Conservation (phyloP, 148 eudicot genomes). For the Dysphania ambrosioides region DNA sequence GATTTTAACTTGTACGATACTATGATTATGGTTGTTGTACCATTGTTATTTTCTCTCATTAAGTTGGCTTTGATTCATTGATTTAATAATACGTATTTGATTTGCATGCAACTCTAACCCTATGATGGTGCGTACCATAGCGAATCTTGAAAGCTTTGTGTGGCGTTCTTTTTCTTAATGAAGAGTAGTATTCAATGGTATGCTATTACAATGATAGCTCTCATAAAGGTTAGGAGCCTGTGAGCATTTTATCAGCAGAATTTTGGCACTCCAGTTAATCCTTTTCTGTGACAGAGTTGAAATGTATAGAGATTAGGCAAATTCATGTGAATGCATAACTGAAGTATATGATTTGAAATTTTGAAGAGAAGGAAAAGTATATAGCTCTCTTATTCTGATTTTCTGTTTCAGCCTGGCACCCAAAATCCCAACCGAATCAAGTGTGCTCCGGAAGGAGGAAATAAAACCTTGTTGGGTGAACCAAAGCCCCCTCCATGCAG, state of each 20-base stretch:
- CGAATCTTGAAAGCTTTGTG: no score
- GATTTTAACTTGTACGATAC: no score
- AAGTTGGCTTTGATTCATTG: no score
- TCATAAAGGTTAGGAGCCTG: background rate
- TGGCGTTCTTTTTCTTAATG: no score
- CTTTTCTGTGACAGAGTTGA: background rate
- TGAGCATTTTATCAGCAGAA: background rate
- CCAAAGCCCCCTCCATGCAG: slow-evolving; percentile 91
- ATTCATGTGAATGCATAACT: background rate
- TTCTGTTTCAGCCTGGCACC: slow-evolving; percentile 66
- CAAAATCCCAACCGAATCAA: slow-evolving; percentile 63
- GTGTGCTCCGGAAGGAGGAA: slow-evolving; percentile 81
- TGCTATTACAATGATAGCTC: background rate
- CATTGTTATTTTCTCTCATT: no score
- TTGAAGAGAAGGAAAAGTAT: background rate
- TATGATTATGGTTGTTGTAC: no score
- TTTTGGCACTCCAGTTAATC: background rate
- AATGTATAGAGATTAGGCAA: background rate
- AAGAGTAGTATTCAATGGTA: no score
- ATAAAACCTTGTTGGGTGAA: slow-evolving; percentile 70
- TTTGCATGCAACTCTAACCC: background rate
- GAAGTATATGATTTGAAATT: background rate
- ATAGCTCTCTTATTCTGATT: background rate
- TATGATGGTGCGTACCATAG: no score
- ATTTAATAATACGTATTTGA: background rate